Conservation (phyloP, 1,284 basidiomycete species). For the Tylopilus sp. region DNA sequence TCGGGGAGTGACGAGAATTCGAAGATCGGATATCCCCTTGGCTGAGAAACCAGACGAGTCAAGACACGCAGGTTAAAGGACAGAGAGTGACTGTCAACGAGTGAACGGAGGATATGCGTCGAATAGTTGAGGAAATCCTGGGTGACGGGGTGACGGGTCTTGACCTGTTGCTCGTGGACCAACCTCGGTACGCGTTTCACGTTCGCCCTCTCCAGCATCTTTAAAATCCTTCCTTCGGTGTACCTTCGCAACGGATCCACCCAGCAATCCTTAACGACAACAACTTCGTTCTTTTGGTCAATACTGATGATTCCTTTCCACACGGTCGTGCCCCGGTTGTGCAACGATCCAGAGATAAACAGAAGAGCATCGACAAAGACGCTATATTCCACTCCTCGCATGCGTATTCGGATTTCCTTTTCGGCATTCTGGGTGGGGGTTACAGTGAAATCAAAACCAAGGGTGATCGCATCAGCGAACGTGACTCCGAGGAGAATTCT, state of each 20-base stretch:
- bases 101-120: too few species aligned
- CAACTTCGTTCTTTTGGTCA: not conserved
- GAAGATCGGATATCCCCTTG: slow-evolving; percentile 3
- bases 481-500: slow-evolving; percentile 9
- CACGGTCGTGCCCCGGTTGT: slow-evolving; percentile 7
- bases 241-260: slow-evolving; percentile 2
- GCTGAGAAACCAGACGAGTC: slow-evolving; percentile 6
- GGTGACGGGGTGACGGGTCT: too few species aligned
- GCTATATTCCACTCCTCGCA: not conserved
- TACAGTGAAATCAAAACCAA: slow-evolving; percentile 8
- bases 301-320: not conserved
- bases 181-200: too few species aligned
- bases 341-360: slow-evolving; percentile 7
- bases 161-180: too few species aligned
- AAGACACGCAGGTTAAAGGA: not conserved
- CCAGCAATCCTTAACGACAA: slow-evolving; percentile 13
- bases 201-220: not conserved
- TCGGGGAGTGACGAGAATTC: slow-evolving; percentile 5
- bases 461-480: not conserved
- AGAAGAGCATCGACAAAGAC: not conserved
- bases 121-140: too few species aligned
- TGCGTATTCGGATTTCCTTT: not conserved
- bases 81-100: too few species aligned
- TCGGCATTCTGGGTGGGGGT: not conserved
- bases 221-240: slow-evolving; percentile 14